Percentiles rank a stretch among this genome's conserved stretches.
Conservation (phyloP, 495 filamentous ascomycete genomes). For the Penicillium dipodomyicola region DNA sequence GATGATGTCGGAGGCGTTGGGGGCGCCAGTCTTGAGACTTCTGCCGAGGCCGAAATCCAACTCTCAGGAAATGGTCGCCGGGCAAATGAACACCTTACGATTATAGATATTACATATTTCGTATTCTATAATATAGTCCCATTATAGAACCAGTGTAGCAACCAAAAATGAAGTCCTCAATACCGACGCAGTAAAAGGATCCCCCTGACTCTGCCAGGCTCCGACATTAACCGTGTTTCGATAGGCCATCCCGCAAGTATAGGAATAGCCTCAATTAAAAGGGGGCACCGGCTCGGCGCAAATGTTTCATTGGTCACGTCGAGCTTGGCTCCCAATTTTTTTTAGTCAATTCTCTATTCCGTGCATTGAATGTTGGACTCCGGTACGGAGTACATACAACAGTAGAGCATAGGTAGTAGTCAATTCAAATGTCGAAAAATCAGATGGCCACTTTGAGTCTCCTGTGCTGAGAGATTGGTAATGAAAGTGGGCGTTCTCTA, state of each 20-base stretch:
- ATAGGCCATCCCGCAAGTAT: conserved; percentile 10
- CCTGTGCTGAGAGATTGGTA: conserved; percentile 15
- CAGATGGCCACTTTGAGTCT: conserved; percentile 27
- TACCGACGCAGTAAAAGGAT: neutral
- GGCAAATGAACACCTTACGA: neutral
- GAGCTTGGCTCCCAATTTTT: neutral
- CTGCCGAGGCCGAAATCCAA: neutral
- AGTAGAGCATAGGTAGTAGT: too few species aligned
- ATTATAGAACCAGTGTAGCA: neutral
- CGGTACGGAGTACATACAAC: too few species aligned
- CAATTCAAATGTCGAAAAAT: neutral
- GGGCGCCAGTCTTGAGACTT: neutral
- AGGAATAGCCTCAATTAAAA: neutral
- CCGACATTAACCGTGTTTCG: neutral
- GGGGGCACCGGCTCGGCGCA: neutral
- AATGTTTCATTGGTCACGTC: neutral
- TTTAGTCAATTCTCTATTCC: neutral
- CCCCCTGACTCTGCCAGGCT: neutral
- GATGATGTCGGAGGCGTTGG: neutral
- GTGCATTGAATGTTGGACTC: too few species aligned
- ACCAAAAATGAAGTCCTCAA: neutral
- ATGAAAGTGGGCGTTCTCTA: too few species aligned
- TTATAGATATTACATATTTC: neutral
- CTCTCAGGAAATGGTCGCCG: neutral
- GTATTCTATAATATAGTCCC: neutral